Conservation (phyloP, 148 eudicot genomes). For the Rhododendron griersonianum region DNA sequence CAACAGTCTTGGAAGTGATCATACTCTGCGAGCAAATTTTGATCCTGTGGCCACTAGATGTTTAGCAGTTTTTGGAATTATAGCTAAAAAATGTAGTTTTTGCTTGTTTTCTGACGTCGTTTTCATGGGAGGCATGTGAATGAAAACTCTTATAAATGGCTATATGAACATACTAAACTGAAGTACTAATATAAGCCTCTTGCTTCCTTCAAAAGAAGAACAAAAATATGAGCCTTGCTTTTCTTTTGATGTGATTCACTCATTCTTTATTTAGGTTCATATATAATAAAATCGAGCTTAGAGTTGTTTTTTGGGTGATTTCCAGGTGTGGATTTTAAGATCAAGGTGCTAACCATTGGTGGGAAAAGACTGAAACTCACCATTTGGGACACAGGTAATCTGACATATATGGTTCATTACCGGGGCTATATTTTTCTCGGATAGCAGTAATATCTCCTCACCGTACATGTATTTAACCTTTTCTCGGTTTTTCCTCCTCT, state of each 20-base stretch:
- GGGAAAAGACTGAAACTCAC: conserved; percentile 52
- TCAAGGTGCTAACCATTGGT: conserved; percentile 42
- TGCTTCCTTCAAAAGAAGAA: background rate
- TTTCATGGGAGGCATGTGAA: background rate
- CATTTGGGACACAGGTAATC: conserved; percentile 68
- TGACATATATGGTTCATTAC: background rate
- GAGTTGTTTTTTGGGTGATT: background rate
- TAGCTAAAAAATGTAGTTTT: background rate
- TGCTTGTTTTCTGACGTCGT: background rate
- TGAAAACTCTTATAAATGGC: background rate
- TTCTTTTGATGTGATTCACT: background rate
- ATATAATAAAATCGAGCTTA: background rate
- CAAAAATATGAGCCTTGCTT: background rate
- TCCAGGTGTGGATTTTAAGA: conserved; percentile 70
- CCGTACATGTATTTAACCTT: background rate
- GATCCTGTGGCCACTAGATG: background rate
- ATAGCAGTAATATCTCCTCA: background rate
- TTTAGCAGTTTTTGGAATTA: background rate
- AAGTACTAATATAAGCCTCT: background rate
- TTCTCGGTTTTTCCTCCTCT: background rate
- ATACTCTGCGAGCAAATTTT: background rate
- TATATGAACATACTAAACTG: background rate
- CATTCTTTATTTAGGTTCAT: background rate
- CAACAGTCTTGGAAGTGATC: background rate
- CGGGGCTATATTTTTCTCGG: background rate